These are phyloP conservation scores for Pisolithus sp. DNA, from an alignment of 768 basidiomycete species.

Conservation along the genomic window DNA sequence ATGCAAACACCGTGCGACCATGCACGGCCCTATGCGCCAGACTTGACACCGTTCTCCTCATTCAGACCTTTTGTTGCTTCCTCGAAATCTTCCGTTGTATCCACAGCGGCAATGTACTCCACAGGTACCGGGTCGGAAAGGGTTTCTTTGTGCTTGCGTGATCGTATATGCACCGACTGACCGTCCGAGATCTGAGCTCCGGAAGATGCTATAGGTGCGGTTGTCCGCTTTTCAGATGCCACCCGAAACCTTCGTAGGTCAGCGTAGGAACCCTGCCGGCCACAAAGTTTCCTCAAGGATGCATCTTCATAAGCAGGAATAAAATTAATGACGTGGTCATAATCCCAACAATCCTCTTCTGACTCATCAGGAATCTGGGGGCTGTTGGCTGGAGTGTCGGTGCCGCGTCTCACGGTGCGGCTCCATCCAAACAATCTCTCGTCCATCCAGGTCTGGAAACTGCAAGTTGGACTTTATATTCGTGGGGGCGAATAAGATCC, in stretches of 20 bases:
- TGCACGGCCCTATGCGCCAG: slow-evolving; percentile 15
- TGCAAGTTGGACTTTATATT: neutral
- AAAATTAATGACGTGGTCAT: slow-evolving; percentile 78
- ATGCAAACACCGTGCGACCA: slow-evolving; percentile 14
- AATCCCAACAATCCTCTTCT: slow-evolving; percentile 85
- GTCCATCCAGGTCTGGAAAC: slow-evolving; percentile 74
- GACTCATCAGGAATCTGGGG: slow-evolving; percentile 70
- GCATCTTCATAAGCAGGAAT: slow-evolving; percentile 48
- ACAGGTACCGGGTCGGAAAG: slow-evolving; percentile 51
- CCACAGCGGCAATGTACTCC: slow-evolving; percentile 28
- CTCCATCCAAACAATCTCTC: slow-evolving; percentile 93
- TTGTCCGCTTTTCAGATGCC: slow-evolving; percentile 14
- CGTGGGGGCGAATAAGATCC: slow-evolving; percentile 22
- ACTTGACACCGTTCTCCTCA: slow-evolving; percentile 45
- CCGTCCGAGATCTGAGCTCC: slow-evolving; percentile 22
- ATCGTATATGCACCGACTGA: slow-evolving; percentile 42
- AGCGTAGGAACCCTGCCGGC: slow-evolving; percentile 70
- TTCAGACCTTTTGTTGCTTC: slow-evolving; percentile 65
- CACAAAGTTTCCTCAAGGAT: slow-evolving; percentile 41
- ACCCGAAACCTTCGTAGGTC: slow-evolving; percentile 65
- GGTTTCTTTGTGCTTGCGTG: slow-evolving; percentile 53
- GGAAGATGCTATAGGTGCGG: slow-evolving; percentile 7
- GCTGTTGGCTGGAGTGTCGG: slow-evolving; percentile 66
- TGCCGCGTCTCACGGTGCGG: slow-evolving; percentile 68
- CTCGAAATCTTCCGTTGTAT: slow-evolving; percentile 51